Evolutionary conservation across 768 basidiomycete genomes (phyloP), one percentile per base, ranked within the genome.

Genomic region (Pholiota conissans): DNA sequence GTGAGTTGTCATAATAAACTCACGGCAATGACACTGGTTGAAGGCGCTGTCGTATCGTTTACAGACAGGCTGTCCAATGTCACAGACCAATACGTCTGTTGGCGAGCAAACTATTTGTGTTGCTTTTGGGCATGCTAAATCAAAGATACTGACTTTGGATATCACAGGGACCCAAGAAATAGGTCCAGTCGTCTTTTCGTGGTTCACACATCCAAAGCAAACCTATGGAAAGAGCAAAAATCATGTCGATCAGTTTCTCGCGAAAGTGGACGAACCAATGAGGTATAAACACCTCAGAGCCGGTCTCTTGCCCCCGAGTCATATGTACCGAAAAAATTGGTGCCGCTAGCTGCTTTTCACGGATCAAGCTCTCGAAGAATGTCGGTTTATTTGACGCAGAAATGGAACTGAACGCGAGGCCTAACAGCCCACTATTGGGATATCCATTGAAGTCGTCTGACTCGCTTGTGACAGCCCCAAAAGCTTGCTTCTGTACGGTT

Each of bases 341-440:
- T 0, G 74, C 69, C 3, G 69, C 65, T 26, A 87, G 56, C 59
- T 72, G 71, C 46, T 70, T 69, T 60, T 61, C 54, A 13, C 65
- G 60, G 16, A 89, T 77, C 35, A 89, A 66, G 60, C 82, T 87
- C 68, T 90, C 89, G 59, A 88, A 85, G 62, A 87, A 82, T 0
- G 87, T 88, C 7, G 79, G 75, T 51, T 75, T 59, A 11, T 63
- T 65, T 0, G 74, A 77, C 46, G 63, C 69, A 10, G 86, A 69
- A 54, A 89, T 85, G 39, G 78, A 71, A 32, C 82, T 71, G 62
- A 89, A 90, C 10, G 83, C 86, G 65, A 89, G 69, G 24, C 87
- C 87, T 6, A 86, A 66, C 10, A 88, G 73, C 10, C 87, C 89
- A 46, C 78, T 77, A 57, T 76, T 84, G 7, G 86, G 85, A 16